These are phyloP conservation scores for Elaeis guineensis DNA, from an alignment of 176 grass and related monocot genomes.

Conservation along the genomic window DNA sequence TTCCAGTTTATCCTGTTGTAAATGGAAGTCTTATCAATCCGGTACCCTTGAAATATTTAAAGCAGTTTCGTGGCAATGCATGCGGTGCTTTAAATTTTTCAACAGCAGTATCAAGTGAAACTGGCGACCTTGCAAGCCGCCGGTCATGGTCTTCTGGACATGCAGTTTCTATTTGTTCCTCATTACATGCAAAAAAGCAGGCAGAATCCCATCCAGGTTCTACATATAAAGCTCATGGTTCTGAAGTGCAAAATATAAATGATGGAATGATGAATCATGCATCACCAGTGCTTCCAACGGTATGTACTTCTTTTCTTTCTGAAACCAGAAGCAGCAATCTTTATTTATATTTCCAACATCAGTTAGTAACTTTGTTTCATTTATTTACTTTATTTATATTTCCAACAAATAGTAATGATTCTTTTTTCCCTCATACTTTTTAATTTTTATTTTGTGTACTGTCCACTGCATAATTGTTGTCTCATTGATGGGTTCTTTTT, in stretches of 20 bases:
- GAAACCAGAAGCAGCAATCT: too few relatives aligned
- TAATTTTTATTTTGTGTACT: too few relatives aligned
- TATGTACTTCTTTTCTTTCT: constrained; percentile 20
- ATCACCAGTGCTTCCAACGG: constrained; percentile 31
- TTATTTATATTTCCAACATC: constrained; percentile 11
- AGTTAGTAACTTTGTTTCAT: background rate
- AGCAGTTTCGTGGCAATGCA: constrained; percentile 42
- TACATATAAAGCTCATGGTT: constrained; percentile 3
- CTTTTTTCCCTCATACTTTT: too few relatives aligned
- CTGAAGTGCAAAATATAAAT: constrained; percentile 9
- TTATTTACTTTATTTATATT: background rate
- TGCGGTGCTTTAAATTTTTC: constrained; percentile 2
- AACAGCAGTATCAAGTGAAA: constrained; percentile 1
- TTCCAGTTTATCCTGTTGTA: constrained; percentile 65
- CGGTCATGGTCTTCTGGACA: background rate
- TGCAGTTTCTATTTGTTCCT: background rate
- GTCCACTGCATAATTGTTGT: too few relatives aligned
- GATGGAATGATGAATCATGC: constrained; percentile 5
- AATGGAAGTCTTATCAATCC: constrained; percentile 47
- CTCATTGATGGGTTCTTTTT: constrained; percentile 4
- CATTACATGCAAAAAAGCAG: background rate
- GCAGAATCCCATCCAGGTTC: background rate
- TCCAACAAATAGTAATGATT: constrained; percentile 7
- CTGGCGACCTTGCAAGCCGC: background rate
- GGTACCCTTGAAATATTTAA: constrained; percentile 51